Percentiles rank a stretch among this genome's conserved stretches.
These are phyloP conservation scores for Fusarium sacchari DNA, from an alignment of 2,329 filamentous ascomycete species.

Conservation along the genomic window DNA sequence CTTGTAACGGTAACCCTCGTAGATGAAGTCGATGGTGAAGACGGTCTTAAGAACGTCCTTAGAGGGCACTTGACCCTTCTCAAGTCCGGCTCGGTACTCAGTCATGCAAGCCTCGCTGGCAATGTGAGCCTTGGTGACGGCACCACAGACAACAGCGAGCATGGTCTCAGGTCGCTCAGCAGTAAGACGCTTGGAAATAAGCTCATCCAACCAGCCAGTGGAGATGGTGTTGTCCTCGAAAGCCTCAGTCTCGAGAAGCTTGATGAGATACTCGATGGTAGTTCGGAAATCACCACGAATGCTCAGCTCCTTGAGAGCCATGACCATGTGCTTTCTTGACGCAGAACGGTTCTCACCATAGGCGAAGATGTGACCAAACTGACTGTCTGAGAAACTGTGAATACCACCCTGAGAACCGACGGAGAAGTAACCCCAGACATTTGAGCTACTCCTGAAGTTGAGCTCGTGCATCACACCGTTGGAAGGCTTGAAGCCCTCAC, in stretches of 20 bases:
- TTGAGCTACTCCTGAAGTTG: slow-evolving; percentile 98
- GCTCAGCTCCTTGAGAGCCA: slow-evolving; percentile 97
- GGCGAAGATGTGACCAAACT: slow-evolving; percentile 99
- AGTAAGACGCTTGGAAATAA: slow-evolving; percentile 97
- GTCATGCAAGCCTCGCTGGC: slow-evolving; percentile 89
- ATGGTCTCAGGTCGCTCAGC: slow-evolving; percentile 94
- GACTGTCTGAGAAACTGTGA: slow-evolving; percentile 98
- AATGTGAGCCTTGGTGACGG: slow-evolving; percentile 92
- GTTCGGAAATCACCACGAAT: slow-evolving; percentile 99
- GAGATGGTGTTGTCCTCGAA: slow-evolving; percentile 99
- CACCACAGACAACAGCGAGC: slow-evolving; percentile 94
- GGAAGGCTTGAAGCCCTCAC: slow-evolving; percentile 99
- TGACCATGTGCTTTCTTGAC: slow-evolving; percentile 98
- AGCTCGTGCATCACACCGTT: slow-evolving; percentile 99
- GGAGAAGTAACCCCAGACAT: slow-evolving; percentile 99
- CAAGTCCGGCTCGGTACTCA: slow-evolving; percentile 87
- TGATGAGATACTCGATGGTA: slow-evolving; percentile 98
- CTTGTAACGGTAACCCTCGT: slow-evolving; percentile 95
- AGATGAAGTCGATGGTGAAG: slow-evolving; percentile 98
- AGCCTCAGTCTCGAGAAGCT: slow-evolving; percentile 95
- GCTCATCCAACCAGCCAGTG: slow-evolving; percentile 97
- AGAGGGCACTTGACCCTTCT: slow-evolving; percentile 96
- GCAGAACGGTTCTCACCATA: slow-evolving; percentile 97
- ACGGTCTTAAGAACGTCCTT: slow-evolving; percentile 98
- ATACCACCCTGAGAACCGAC: slow-evolving; percentile 96